Evolutionary conservation across 768 basidiomycete species (phyloP).

Genomic region (Xerocomellus dryophilus): DNA sequence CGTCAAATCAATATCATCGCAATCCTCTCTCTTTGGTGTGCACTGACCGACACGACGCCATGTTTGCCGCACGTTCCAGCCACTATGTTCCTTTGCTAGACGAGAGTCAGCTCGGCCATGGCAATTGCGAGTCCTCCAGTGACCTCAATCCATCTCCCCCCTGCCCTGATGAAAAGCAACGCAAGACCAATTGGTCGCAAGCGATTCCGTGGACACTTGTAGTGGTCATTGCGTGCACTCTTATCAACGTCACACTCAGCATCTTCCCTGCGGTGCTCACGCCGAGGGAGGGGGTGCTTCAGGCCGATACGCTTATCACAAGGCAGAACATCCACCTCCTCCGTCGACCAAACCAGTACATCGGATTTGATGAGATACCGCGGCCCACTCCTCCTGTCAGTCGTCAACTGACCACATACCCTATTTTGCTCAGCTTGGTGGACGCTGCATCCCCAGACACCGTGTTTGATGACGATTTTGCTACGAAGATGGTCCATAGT

Average conservation of each 20-base stretch:
- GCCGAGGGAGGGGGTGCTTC: not conserved
- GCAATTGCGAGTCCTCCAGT: not conserved
- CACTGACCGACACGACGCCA: not conserved
- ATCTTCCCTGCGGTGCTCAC: not conserved
- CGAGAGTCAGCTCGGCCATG: not conserved
- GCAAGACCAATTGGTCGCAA: not conserved
- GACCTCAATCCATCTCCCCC: not conserved
- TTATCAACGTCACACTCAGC: slow-evolving; percentile 6
- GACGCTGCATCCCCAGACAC: slow-evolving; percentile 5
- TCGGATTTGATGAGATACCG: slow-evolving; percentile 8
- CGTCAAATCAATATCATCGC: not conserved
- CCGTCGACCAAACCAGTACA: slow-evolving; percentile 9
- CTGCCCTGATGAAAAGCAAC: not conserved
- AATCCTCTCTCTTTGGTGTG: not conserved
- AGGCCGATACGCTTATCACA: not conserved
- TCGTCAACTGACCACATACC: slow-evolving; percentile 5
- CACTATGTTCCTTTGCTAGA: not conserved
- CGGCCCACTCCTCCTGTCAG: slow-evolving; percentile 1
- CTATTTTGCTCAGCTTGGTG: slow-evolving; percentile 9
- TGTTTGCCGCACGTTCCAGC: slow-evolving; percentile 1
- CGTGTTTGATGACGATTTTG: slow-evolving; percentile 9
- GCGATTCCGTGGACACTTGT: slow-evolving; percentile 9
- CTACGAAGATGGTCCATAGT: slow-evolving; percentile 3
- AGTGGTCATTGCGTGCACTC: slow-evolving; percentile 1
- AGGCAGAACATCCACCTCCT: slow-evolving; percentile 10